Base-by-base conservation (phyloP, 352 stramenopile genomes). In the Globisporangium acanthophoron region DNA sequence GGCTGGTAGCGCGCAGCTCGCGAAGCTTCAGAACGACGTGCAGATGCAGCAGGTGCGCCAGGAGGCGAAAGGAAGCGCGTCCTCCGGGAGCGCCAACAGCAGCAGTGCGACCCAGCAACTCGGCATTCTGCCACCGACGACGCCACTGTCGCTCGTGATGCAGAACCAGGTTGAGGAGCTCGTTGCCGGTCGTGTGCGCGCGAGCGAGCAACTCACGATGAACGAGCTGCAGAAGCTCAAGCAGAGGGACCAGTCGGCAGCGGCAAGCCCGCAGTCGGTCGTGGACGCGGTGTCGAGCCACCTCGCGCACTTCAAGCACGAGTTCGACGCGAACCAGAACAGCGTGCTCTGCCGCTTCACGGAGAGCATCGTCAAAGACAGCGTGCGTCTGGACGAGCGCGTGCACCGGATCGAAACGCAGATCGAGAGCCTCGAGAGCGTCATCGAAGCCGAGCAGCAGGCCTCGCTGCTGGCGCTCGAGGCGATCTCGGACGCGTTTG, bases 401-500 rank as follows among this genome's bases (percentile, higher is more conserved):
- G 73, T 90, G 54, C 43, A 61, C n/a, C 62, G 74, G 16, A 58
- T 88, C 8, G 80, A 90, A 52, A 21, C 54, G 40, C 76, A 90
- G 59, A 65, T 90, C n/a, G 66, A 41, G 0, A 69, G 61, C 15
- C 60, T 90, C 2, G 80, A 88, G 35, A 57, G 60, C 0, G 72
- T 90, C 31, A 80, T 90, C 48, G 75, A 90, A 53, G 73, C 75
- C 3, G 80, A 90, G 58, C 80, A 90, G 52, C 77, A 90, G 65
- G 75, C 80, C 3, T 88, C 77, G 20, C 65, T 90, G 24, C 59
- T 87, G 27, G 80, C 80, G 12, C 64, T 90, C 20, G 77, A 90
- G 35, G 80, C 80, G 5, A 88, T 90, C 40, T 90, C 80, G 29
- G 79, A 86, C 39, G 80, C 80, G 15, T 87, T 90, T 21, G 33